A percentile compares a stretch with the other conserved stretches of the same genome.
Evolutionary conservation across 83 land plant species (phyloP).

Genomic region (Larix sibirica): DNA sequence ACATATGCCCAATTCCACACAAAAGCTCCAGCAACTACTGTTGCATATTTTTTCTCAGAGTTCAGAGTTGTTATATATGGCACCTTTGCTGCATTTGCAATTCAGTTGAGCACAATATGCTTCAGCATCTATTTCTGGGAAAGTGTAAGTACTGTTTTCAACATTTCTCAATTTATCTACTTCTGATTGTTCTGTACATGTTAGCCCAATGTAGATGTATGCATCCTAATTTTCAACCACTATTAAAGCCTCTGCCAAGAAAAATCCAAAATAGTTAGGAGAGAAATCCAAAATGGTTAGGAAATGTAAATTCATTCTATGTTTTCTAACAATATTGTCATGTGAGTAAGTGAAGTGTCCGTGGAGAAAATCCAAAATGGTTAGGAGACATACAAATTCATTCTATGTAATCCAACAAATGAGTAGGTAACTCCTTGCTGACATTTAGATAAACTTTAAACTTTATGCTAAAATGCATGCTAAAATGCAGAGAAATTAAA

Average conservation of each 20-base stretch:
- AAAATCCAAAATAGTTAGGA: too few relatives aligned
- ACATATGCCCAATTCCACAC: slow-evolving; percentile 96
- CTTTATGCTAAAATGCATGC: too few relatives aligned
- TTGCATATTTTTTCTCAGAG: slow-evolving; percentile 17
- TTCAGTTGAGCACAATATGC: background rate
- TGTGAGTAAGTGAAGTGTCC: too few relatives aligned
- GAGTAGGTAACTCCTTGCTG: too few relatives aligned
- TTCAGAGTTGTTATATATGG: background rate
- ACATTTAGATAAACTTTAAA: too few relatives aligned
- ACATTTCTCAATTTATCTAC: background rate
- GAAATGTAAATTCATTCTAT: too few relatives aligned
- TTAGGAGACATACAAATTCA: too few relatives aligned
- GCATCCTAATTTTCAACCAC: background rate
- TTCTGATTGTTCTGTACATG: background rate
- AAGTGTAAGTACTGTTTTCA: background rate
- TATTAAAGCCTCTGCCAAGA: background rate
- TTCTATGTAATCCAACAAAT: too few relatives aligned
- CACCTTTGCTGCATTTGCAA: background rate
- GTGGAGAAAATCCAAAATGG: too few relatives aligned
- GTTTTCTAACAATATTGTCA: too few relatives aligned
- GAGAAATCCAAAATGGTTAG: too few relatives aligned
- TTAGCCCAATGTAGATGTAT: background rate
- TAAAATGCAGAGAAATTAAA: too few relatives aligned
- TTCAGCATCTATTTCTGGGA: background rate
- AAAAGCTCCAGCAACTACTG: slow-evolving; percentile 6